A percentile compares a stretch with the other conserved stretches of the same genome.
Conservation (phyloP, 2,329 filamentous ascomycete genomes). For the Ophiostoma angusticollis region DNA sequence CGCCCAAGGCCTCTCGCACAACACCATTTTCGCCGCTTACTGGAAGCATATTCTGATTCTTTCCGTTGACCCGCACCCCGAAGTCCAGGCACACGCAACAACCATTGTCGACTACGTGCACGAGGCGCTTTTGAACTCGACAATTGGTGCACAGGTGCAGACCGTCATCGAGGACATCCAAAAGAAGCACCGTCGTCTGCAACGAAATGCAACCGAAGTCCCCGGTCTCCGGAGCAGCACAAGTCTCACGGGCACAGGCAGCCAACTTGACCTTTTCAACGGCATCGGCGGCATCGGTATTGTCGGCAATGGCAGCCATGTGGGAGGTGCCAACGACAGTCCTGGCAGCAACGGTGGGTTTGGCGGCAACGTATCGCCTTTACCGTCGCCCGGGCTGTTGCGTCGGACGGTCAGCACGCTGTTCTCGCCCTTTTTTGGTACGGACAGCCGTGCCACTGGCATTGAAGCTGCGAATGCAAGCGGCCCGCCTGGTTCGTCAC, state of each 20-base stretch:
- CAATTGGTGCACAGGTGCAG: conserved; percentile 58
- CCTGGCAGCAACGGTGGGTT: conserved; percentile 4
- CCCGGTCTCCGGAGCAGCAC: conserved; percentile 32
- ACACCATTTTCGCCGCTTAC: conserved; percentile 82
- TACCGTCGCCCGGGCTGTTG: conserved; percentile 44
- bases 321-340: not conserved
- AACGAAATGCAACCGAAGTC: conserved; percentile 27
- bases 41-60: conserved; percentile 90
- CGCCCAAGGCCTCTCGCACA: conserved; percentile 56
- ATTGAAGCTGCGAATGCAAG: not conserved
- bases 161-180: conserved; percentile 62
- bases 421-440: conserved; percentile 43
- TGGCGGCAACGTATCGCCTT: conserved; percentile 26
- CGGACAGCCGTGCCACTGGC: conserved; percentile 22
- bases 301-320: not conserved
- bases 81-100: conserved; percentile 75
- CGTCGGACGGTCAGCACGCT: conserved; percentile 52
- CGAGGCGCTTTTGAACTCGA: conserved; percentile 62
- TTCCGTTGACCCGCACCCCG: conserved; percentile 87
- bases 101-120: conserved; percentile 82
- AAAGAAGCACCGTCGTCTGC: conserved; percentile 34
- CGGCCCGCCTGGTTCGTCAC: conserved; percentile 3
- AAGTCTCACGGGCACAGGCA: conserved; percentile 25
- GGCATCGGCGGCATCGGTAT: not conserved
- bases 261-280: not conserved